Evolutionary conservation across 805 yeast species (phyloP).

Genomic region (Isabelozyma heimii): DNA sequence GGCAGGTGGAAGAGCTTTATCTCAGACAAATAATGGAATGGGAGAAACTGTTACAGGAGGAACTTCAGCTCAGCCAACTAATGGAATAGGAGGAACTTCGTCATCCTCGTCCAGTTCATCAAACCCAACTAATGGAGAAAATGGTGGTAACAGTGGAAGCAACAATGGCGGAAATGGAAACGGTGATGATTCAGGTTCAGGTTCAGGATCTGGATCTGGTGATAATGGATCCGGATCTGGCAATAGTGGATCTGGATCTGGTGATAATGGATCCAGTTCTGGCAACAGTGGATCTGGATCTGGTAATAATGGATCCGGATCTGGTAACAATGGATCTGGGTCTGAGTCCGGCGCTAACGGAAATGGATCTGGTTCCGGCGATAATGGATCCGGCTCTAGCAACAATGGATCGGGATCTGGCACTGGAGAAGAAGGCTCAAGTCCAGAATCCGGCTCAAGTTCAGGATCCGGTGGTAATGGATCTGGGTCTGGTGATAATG

Average conservation of each 20-base stretch:
- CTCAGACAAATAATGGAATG: too few species aligned
- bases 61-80: background rate
- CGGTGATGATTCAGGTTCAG: background rate
- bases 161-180: conserved; percentile 1
- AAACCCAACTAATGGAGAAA: background rate
- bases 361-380: background rate
- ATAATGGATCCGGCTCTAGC: background rate
- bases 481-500: conserved; percentile 1
- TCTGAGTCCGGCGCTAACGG: background rate
- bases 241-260: background rate
- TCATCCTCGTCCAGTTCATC: too few species aligned
- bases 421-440: too few species aligned
- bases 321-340: background rate
- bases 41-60: background rate
- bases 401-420: too few species aligned
- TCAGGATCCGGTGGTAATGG: background rate
- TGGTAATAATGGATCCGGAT: background rate
- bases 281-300: conserved; percentile 1
- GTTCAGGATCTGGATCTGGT: background rate
- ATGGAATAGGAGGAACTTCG: background rate
- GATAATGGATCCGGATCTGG: background rate
- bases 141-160: background rate
- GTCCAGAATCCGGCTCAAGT: too few species aligned
- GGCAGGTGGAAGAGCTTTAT: background rate
- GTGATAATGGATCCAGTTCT: conserved; percentile 1